Conservation (phyloP, 306 rosid genomes). For the Cucurbita argyrosperma region DNA sequence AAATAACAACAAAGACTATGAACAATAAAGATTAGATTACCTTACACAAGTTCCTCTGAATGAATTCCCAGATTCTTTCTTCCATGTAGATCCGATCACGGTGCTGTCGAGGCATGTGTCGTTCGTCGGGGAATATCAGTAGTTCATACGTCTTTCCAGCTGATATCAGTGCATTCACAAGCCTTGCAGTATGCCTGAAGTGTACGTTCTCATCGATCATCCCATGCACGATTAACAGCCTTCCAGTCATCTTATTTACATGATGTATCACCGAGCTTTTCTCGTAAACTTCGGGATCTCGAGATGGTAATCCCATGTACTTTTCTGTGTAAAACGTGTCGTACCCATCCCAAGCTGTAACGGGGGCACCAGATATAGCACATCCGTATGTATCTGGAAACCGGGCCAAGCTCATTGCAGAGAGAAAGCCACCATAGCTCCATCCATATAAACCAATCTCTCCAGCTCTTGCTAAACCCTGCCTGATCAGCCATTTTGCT, state of each 20-base stretch:
- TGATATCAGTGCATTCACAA: conserved; percentile 68
- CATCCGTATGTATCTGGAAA: conserved; percentile 61
- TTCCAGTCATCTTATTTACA: conserved; percentile 55
- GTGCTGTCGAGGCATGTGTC: conserved; percentile 82
- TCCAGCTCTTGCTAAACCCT: conserved; percentile 60
- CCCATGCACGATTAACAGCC: conserved; percentile 73
- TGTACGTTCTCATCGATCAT: conserved; percentile 98
- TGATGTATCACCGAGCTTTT: conserved; percentile 59
- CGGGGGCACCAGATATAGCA: conserved; percentile 81
- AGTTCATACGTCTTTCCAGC: conserved; percentile 79
- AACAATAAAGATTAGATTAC: conserved; percentile 1
- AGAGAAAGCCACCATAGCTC: conserved; percentile 95
- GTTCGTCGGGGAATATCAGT: conserved; percentile 75
- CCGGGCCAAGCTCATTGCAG: conserved; percentile 67
- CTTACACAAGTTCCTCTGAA: conserved; percentile 60
- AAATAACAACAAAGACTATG: neutral
- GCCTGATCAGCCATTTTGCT: conserved; percentile 75
- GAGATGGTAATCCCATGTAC: conserved; percentile 80
- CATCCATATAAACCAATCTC: conserved; percentile 87
- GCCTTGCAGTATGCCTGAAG: conserved; percentile 92
- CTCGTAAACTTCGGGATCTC: conserved; percentile 34
- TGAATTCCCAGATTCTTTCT: conserved; percentile 88
- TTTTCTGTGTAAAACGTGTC: conserved; percentile 95
- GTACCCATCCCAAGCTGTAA: conserved; percentile 90
- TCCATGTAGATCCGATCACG: conserved; percentile 84